Conservation (phyloP, 169 alveolate species). For the Cryptosporidium ubiquitum region DNA sequence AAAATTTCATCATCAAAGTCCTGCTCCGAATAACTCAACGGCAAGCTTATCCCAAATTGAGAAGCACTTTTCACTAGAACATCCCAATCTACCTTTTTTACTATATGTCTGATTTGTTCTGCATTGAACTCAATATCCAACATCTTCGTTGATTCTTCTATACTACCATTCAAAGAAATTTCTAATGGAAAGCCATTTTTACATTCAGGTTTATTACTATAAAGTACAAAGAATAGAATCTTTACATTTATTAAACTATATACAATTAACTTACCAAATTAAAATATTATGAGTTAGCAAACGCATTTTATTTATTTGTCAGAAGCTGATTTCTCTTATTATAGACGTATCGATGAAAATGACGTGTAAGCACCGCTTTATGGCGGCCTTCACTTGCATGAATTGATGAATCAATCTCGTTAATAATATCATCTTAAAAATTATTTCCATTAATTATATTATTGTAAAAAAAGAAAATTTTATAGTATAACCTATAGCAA, state of each 20-base stretch:
- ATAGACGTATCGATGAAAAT: background rate
- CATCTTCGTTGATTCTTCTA: constrained; percentile 37
- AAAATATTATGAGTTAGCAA: constrained; percentile 77
- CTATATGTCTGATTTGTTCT: constrained; percentile 52
- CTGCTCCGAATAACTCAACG: constrained; percentile 65
- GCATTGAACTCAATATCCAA: constrained; percentile 69
- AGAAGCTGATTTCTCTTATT: background rate
- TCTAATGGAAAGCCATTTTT: constrained; percentile 54
- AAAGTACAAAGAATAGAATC: constrained; percentile 22
- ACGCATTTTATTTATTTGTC: constrained; percentile 71
- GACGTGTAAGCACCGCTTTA: background rate
- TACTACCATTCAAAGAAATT: constrained; percentile 33
- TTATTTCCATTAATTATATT: background rate
- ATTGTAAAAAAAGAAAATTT: background rate
- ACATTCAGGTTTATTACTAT: constrained; percentile 65
- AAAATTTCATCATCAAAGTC: constrained; percentile 76
- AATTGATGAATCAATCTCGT: background rate
- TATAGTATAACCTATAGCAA: background rate
- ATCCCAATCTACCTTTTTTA: constrained; percentile 78
- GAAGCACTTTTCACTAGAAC: constrained; percentile 74
- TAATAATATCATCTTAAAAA: too few relatives aligned
- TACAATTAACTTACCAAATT: constrained; percentile 65
- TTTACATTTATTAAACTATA: constrained; percentile 50
- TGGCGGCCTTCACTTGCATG: constrained; percentile 17
- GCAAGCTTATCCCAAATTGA: constrained; percentile 74